Conservation (phyloP, 2,329 filamentous ascomycete species). For the Nannizziopsis arthrosporioides region DNA sequence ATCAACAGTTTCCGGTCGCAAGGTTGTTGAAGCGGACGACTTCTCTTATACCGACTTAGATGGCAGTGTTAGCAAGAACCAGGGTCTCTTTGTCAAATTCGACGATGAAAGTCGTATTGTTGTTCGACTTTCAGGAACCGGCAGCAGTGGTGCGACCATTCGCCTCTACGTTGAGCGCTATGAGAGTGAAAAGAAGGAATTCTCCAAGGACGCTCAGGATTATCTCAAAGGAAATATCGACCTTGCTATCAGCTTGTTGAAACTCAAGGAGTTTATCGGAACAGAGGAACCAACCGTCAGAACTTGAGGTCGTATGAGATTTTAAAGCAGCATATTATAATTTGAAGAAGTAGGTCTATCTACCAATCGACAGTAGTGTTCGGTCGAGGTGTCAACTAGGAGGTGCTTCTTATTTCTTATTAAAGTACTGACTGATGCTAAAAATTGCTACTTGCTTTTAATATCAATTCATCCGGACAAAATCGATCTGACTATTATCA, state of each 20-base stretch:
- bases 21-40: constrained; percentile 80
- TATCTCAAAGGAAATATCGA: constrained; percentile 85
- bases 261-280: constrained; percentile 88
- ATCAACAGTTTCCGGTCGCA: constrained; percentile 68
- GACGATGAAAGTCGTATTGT: constrained; percentile 91
- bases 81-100: constrained; percentile 90
- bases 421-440: no score
- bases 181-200: constrained; percentile 66
- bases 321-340: no score
- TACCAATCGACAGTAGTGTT: no score
- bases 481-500: no score
- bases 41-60: constrained; percentile 99
- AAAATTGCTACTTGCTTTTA: no score
- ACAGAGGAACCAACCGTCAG: constrained; percentile 91
- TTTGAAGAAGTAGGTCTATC: no score
- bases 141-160: constrained; percentile 90
- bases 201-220: constrained; percentile 74
- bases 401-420: no score
- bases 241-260: constrained; percentile 71
- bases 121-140: constrained; percentile 86
- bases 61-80: constrained; percentile 86
- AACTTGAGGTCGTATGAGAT: constrained; percentile 48
- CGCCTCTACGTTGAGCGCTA: constrained; percentile 96
- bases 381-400: no score
- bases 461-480: no score